Evolutionary conservation across 2,329 filamentous ascomycete genomes (phyloP).

Genomic region (Alternaria novae-zelandiae): DNA sequence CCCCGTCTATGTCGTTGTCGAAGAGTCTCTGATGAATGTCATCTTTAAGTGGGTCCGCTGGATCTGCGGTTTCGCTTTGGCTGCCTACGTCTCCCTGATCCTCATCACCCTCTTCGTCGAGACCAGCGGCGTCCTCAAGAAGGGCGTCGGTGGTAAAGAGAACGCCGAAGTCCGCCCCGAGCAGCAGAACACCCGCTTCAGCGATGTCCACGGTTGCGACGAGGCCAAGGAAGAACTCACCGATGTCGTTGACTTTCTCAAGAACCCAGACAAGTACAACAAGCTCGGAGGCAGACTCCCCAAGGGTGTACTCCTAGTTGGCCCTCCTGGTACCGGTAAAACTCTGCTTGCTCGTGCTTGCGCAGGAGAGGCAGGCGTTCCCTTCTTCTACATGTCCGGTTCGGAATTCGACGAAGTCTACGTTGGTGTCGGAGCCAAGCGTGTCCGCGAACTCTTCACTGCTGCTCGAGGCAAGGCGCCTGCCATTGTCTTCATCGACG

Average conservation of each 20-base stretch:
- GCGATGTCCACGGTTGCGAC: slow-evolving; percentile 94
- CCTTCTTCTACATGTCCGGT: slow-evolving; percentile 99
- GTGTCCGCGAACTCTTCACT: slow-evolving; percentile 89
- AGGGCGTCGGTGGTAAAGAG: slow-evolving; percentile 68
- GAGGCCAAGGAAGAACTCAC: slow-evolving; percentile 98
- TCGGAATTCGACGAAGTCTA: slow-evolving; percentile 99
- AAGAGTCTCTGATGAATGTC: slow-evolving; percentile 79
- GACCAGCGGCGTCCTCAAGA: slow-evolving; percentile 77
- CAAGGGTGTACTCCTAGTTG: slow-evolving; percentile 93
- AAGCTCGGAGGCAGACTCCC: slow-evolving; percentile 94
- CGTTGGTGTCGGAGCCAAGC: slow-evolving; percentile 94
- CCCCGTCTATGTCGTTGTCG: slow-evolving; percentile 94
- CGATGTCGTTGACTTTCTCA: slow-evolving; percentile 94
- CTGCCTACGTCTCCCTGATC: slow-evolving; percentile 80
- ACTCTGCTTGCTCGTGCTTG: slow-evolving; percentile 94
- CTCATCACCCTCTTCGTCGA: slow-evolving; percentile 84
- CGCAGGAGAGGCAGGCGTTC: slow-evolving; percentile 94
- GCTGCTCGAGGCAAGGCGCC: slow-evolving; percentile 86
- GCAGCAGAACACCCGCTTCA: slow-evolving; percentile 88
- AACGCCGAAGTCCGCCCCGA: slow-evolving; percentile 90
- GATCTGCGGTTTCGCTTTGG: slow-evolving; percentile 75
- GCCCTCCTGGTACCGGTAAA: slow-evolving; percentile 96
- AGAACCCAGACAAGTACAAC: slow-evolving; percentile 91
- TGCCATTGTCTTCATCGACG: slow-evolving; percentile 94
- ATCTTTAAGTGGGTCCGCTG: slow-evolving; percentile 95